Base-by-base conservation (phyloP, 2,329 filamentous ascomycete species). In the Hymenotorrendiella dingleyae region DNA sequence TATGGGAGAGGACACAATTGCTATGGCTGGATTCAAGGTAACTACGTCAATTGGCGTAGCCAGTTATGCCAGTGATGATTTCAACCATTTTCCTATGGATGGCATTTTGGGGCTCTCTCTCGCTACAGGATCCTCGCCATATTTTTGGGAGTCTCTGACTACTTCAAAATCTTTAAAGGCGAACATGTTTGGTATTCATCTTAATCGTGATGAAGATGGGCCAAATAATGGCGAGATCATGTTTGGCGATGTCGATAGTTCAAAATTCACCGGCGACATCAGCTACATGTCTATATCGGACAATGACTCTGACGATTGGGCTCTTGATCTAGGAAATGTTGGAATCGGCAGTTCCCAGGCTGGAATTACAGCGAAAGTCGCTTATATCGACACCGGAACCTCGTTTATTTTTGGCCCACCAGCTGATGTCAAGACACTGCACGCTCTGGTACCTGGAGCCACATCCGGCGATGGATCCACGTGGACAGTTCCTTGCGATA, bases 301-400 rank as follows among this genome's bases (percentile, higher is more conserved):
- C 2, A 63, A 71, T 12, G 64, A 66, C 4, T 66, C 66, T 12
- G 73, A 75, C 11, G 79, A 81, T 52, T 95, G 89, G 89, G 78
- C 82, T 21, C 80, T 95, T 22, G 63, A 76, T 0, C 57, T 93
- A 42, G 82, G 80, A 32, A 80, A 83, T 53, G 73, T 81, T 38
- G 69, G 74, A 2, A 76, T 83, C 34, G 72, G 82, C 45, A 82
- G 76, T 35, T 70, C 74, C 32, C 69, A 73, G n/a, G 67, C 82
- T 26, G 50, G 49, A n/a, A 43, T 58, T 8, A 60, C 56, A 1
- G 64, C 62, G 26, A 77, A 73, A 9, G 62, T 71, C 36, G 85
- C 82, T 23, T 87, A 89, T 59, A 82, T 94, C 53, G 89, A 94
- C 63, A 89, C 86, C 0, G 88, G 88, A 37, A 93, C 88, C 0